Evolutionary conservation across 1,284 basidiomycete genomes (phyloP), one percentile per base, ranked within the genome.

Genomic region (Takashimella koratensis): DNA sequence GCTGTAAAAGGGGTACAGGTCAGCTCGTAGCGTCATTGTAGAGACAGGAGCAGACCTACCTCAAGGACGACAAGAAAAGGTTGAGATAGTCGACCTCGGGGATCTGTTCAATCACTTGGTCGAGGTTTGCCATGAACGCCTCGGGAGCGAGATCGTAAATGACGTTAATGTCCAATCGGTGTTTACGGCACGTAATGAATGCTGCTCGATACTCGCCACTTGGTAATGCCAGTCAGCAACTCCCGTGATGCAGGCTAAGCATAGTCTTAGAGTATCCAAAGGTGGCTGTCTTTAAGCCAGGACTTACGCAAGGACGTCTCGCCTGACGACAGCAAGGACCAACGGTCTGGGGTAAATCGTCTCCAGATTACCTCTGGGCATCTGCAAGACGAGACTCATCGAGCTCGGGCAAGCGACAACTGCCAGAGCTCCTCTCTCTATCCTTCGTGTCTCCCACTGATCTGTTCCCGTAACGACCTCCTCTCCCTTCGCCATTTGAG

Each of bases 311-410:
- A 86, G 79, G 11, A 94, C 79, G 67, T 92, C 87, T 47, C 83
- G 78, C 50, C 82, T 80, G 1, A 95, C 86, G 3, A 89, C 85
- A 49, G 86, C 83, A 75, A 97, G 84, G 3, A 98, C 93, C 57
- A 99, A 78, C 1, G 95, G 88, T 27, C 96, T 80, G 1, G 96
- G 96, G 65, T 87, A 90, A 52, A 98, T 86, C 0, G 92, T 97
- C 78, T 99, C 96, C 51, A 99, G 72, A 74, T 98, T 98, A 0
- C 96, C 96, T 62, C 96, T 79, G 0, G 95, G 96, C 93, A 98
- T 98, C 77, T 99, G 96, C 12, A 99, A 77, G 1, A 98, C 88
- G 16, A 97, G 75, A 60, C 82, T 86, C 90, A 96, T 98, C 6
- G 84, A 79, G 58, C 86, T 90, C 2, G 91, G 87, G 0, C 94